Conservation (phyloP, 805 yeast species). For the Ogataea minuta region DNA sequence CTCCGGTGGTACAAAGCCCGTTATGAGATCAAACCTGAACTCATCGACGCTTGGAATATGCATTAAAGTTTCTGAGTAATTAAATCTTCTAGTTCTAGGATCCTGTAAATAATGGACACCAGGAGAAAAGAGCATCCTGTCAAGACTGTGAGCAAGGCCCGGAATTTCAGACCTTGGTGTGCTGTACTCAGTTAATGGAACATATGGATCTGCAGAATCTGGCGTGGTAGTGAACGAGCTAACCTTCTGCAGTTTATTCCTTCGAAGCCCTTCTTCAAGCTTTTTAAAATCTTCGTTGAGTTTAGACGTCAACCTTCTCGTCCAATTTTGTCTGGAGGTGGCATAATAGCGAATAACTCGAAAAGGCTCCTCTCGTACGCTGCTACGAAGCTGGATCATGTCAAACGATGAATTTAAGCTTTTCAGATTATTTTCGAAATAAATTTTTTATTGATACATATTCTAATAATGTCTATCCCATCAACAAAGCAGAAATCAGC, state of each 20-base stretch:
- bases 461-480: conserved; percentile 1
- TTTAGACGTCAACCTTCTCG: not conserved
- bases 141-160: conserved; percentile 59
- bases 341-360: too few species aligned
- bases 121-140: conserved; percentile 75
- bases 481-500: conserved; percentile 15
- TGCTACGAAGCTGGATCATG: too few species aligned
- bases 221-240: not conserved
- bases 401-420: not conserved
- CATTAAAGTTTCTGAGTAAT: conserved; percentile 61
- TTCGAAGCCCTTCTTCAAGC: not conserved
- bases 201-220: conserved; percentile 12
- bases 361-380: too few species aligned
- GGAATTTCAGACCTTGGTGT: conserved; percentile 41
- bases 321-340: not conserved
- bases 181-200: conserved; percentile 19
- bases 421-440: not conserved
- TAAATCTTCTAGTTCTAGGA: conserved; percentile 69
- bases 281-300: not conserved
- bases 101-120: conserved; percentile 77
- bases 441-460: not conserved
- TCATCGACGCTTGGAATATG: conserved; percentile 61
- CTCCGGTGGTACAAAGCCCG: conserved; percentile 61
- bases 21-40: conserved; percentile 58
- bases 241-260: not conserved